A percentile compares a stretch with the other conserved stretches of the same genome.
These are phyloP conservation scores for Filobasidium uniguttulatum DNA, from an alignment of 1,284 basidiomycete genomes.

Conservation along the genomic window DNA sequence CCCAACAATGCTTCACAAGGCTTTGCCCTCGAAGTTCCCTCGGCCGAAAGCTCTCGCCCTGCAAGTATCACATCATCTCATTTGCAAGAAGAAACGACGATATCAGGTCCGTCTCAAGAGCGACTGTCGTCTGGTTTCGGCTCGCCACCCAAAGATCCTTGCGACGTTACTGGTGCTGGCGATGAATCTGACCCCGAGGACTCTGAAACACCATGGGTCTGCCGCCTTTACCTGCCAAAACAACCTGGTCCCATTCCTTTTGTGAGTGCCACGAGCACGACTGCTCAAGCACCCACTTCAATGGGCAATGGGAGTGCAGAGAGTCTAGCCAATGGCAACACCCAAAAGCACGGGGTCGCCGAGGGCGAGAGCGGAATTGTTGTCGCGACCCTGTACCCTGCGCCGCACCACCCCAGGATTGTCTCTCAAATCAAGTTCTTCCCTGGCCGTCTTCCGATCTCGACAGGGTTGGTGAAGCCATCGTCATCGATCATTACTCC, in stretches of 20 bases:
- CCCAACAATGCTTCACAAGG: too few relatives aligned
- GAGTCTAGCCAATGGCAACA: too few relatives aligned
- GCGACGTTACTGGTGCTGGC: slow-evolving; percentile 14
- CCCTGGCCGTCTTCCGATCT: slow-evolving; percentile 63
- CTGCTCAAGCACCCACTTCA: too few relatives aligned
- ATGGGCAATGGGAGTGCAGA: too few relatives aligned
- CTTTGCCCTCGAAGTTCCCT: not conserved
- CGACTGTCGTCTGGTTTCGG: not conserved
- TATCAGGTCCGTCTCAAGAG: too few relatives aligned
- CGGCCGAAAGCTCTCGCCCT: not conserved
- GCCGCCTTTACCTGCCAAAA: slow-evolving; percentile 40
- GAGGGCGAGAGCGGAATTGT: slow-evolving; percentile 30
- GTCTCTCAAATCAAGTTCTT: slow-evolving; percentile 81
- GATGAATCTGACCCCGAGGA: slow-evolving; percentile 78
- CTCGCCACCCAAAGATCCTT: not conserved
- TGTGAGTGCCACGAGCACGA: too few relatives aligned
- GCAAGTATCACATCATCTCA: not conserved
- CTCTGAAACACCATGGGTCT: slow-evolving; percentile 88
- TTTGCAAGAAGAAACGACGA: not conserved
- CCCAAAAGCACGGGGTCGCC: not conserved
- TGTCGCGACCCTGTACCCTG: slow-evolving; percentile 66
- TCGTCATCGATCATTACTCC: not conserved
- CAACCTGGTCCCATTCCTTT: too few relatives aligned
- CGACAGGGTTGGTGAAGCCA: slow-evolving; percentile 18
- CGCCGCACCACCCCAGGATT: slow-evolving; percentile 91